These are phyloP conservation scores for Wickerhamiella kurtzmanii DNA, from an alignment of 805 yeast genomes.

Conservation along the genomic window DNA sequence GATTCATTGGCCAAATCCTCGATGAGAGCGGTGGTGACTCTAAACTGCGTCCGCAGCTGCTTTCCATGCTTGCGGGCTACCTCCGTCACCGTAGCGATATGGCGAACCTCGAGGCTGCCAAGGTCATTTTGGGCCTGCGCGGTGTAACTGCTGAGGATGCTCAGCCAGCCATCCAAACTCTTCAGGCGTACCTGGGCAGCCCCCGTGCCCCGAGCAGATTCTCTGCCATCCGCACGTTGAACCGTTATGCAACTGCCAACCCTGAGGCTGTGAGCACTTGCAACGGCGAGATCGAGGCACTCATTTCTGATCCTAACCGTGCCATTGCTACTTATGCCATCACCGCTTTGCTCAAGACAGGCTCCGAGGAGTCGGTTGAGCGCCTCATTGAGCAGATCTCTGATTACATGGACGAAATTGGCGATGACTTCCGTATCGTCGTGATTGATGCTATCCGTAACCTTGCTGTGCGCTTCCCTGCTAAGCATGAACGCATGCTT, in stretches of 20 bases:
- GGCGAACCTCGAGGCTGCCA: slow-evolving; percentile 87
- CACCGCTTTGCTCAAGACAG: slow-evolving; percentile 88
- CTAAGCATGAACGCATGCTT: slow-evolving; percentile 72
- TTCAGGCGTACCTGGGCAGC: slow-evolving; percentile 66
- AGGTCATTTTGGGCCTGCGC: slow-evolving; percentile 46
- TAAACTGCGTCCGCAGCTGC: slow-evolving; percentile 43
- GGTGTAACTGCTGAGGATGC: slow-evolving; percentile 39
- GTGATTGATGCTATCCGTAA: slow-evolving; percentile 92
- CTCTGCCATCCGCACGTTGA: slow-evolving; percentile 83
- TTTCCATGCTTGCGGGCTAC: slow-evolving; percentile 55
- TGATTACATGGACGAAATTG: slow-evolving; percentile 79
- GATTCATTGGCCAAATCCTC: slow-evolving; percentile 43
- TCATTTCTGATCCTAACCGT: slow-evolving; percentile 79
- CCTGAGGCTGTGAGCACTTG: slow-evolving; percentile 63
- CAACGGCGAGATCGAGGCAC: slow-evolving; percentile 70
- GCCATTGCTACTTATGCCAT: slow-evolving; percentile 94
- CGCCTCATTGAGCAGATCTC: slow-evolving; percentile 77
- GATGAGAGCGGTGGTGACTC: slow-evolving; percentile 58
- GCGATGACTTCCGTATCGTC: slow-evolving; percentile 90
- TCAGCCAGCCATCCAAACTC: slow-evolving; percentile 48
- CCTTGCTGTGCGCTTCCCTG: slow-evolving; percentile 83
- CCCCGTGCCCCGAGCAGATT: slow-evolving; percentile 85
- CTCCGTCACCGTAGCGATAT: slow-evolving; percentile 70
- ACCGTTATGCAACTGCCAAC: slow-evolving; percentile 65
- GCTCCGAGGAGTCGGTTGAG: slow-evolving; percentile 80